These are phyloP conservation scores for Paraconiothyrium sp. DNA, from an alignment of 2,329 filamentous ascomycete genomes.

Conservation along the genomic window DNA sequence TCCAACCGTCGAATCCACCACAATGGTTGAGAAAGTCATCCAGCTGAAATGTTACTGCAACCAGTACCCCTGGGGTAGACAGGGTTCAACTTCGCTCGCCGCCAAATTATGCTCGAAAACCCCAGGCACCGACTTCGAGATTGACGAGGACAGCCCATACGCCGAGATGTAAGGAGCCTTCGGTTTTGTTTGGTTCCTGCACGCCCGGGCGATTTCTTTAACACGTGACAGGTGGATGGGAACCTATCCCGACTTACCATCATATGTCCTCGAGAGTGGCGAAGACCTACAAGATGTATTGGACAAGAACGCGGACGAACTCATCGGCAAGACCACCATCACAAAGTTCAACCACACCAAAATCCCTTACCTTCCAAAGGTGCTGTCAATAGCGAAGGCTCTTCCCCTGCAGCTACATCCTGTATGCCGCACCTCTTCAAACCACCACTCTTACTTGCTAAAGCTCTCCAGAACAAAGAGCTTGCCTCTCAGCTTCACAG, in stretches of 20 bases:
- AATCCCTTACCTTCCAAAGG: slow-evolving; percentile 78
- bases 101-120: slow-evolving; percentile 73
- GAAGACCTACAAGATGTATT: slow-evolving; percentile 73
- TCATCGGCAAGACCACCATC: slow-evolving; percentile 70
- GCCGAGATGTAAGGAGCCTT: slow-evolving; percentile 60
- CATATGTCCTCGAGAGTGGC: slow-evolving; percentile 68
- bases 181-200: too few relatives aligned
- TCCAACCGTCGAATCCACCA: slow-evolving; percentile 15
- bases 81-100: slow-evolving; percentile 71
- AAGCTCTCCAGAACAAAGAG: slow-evolving; percentile 62
- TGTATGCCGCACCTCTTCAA: slow-evolving; percentile 28
- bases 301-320: slow-evolving; percentile 66
- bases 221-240: slow-evolving; percentile 69
- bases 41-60: slow-evolving; percentile 66
- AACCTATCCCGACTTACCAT: slow-evolving; percentile 76
- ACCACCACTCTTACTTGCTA: slow-evolving; percentile 16
- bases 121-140: slow-evolving; percentile 68
- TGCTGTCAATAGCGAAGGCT: slow-evolving; percentile 78
- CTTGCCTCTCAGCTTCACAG: slow-evolving; percentile 71
- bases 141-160: slow-evolving; percentile 72
- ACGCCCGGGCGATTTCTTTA: slow-evolving; percentile 7
- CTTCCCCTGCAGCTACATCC: slow-evolving; percentile 80
- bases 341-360: slow-evolving; percentile 69
- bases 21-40: slow-evolving; percentile 62
- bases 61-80: slow-evolving; percentile 76